Base-by-base conservation (phyloP, 2,329 filamentous ascomycete species). In the Falciphora oryzae region DNA sequence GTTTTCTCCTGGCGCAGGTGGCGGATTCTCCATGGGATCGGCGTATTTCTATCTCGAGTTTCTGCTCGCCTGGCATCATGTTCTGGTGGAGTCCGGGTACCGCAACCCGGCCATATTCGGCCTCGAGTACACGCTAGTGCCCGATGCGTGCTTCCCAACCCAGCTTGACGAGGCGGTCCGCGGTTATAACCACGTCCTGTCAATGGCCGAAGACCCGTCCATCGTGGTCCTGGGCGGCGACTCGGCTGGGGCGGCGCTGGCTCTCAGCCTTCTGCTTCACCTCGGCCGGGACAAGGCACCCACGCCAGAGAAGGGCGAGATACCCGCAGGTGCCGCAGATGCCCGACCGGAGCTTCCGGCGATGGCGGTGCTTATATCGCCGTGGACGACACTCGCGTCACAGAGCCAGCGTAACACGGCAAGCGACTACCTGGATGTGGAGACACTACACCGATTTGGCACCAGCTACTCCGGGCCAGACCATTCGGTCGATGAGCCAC, bases 1-100 rank as follows among this genome's bases (percentile, higher is more conserved):
- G 11, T 18, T 27, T n/a, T 28, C n/a, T 57, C 56, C n/a, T 38
- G 13, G 14, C 25, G 5, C 65, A 90, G 87, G 90, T 22, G 92
- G 92, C 28, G 92, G 92, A 0, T 95, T 96, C 73, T 85, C 86
- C 8, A 91, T 96, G 88, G 92, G 92, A 3, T 92, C 90, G 16
- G 81, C 84, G 25, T 90, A 90, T 77, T 96, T 96, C 75, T 96
- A 96, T 74, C 83, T 93, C 50, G 92, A 96, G 71, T 95, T 94
- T 69, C 80, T 96, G 3, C 78, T 94, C 64, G 84, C 86, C 11
- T 92, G 89, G 88, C 78, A 91, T 16, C 80, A 82, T 58, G 77
- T 92, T 25, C 80, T 96, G 56, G 81, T 85, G 64, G 77, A 83
- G 63, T 78, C 81, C 25, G 89, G 89, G 1, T 94, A 89, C 73